Evolutionary conservation across 495 filamentous ascomycete genomes (phyloP).

Genomic region (Daldinia vernicosa): DNA sequence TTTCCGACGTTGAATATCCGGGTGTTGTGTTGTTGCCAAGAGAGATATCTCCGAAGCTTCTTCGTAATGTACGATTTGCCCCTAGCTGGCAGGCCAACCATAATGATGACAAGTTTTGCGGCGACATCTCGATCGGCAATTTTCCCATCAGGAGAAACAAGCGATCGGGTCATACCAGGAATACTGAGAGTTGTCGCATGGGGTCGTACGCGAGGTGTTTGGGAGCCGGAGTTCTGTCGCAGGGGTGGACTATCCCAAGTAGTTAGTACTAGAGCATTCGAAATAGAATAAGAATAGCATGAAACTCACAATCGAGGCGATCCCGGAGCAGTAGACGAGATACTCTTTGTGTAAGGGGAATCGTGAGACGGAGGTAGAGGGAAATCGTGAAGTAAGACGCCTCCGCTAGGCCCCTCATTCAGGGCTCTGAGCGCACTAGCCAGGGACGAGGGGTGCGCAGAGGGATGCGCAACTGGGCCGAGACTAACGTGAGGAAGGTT

Average conservation of each 20-base stretch:
- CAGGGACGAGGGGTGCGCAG: conserved; percentile 46
- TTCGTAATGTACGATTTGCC: conserved; percentile 99
- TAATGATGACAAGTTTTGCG: conserved; percentile 95
- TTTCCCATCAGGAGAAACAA: conserved; percentile 90
- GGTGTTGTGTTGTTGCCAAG: conserved; percentile 96
- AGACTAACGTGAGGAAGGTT: conserved; percentile 42
- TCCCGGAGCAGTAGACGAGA: conserved; percentile 61
- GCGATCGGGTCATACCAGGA: conserved; percentile 87
- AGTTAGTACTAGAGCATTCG: conserved; percentile 11
- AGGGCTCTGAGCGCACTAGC: conserved; percentile 51
- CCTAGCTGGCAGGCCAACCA: conserved; percentile 94
- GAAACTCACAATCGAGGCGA: conserved; percentile 63
- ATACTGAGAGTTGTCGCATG: conserved; percentile 88
- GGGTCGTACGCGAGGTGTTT: conserved; percentile 68
- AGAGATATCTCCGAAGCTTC: conserved; percentile 92
- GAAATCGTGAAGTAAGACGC: conserved; percentile 38
- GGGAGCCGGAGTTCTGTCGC: conserved; percentile 68
- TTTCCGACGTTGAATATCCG: conserved; percentile 98
- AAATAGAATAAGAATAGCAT: no score
- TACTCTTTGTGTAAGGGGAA: conserved; percentile 59
- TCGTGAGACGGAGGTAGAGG: conserved; percentile 45
- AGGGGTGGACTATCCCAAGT: conserved; percentile 56
- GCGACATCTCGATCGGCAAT: conserved; percentile 93
- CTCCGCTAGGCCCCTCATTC: conserved; percentile 41
- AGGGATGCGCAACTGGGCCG: conserved; percentile 43